Conservation (phyloP, 2,329 filamentous ascomycete species). For the Phialemoniopsis sp. region DNA sequence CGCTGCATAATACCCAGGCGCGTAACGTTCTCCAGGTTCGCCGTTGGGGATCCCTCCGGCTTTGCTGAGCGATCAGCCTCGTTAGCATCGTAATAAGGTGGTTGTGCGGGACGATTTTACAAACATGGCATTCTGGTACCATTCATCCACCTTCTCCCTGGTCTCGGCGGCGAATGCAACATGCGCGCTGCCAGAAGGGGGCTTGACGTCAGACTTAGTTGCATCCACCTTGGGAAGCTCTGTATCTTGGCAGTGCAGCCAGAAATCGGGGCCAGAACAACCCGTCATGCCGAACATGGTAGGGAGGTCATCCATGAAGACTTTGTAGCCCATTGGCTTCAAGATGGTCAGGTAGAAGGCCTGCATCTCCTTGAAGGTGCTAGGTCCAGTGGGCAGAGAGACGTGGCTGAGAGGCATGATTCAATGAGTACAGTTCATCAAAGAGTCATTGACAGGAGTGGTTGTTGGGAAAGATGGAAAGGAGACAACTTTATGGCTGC, state of each 20-base stretch:
- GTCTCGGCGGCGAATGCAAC: conserved; percentile 9
- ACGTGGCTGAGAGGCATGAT: conserved; percentile 11
- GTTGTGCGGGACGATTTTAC: neutral
- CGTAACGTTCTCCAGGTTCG: conserved; percentile 11
- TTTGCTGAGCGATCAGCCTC: conserved; percentile 6
- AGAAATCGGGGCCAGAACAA: conserved; percentile 8
- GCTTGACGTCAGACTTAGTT: conserved; percentile 1
- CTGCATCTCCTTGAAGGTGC: conserved; percentile 10
- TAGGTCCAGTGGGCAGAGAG: conserved; percentile 7
- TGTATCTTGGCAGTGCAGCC: conserved; percentile 9
- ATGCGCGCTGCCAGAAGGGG: conserved; percentile 5
- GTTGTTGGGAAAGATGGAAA: no score
- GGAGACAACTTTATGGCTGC: no score
- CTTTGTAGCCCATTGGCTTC: conserved; percentile 10
- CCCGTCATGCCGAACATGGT: conserved; percentile 5
- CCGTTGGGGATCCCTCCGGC: conserved; percentile 11
- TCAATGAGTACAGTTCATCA: no score
- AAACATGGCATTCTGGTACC: conserved; percentile 10
- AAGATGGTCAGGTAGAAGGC: conserved; percentile 11
- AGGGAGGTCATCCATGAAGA: conserved; percentile 8
- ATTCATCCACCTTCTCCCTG: conserved; percentile 8
- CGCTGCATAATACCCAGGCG: conserved; percentile 13
- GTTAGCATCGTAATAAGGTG: neutral
- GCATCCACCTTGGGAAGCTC: conserved; percentile 1
- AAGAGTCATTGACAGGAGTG: no score